These are phyloP conservation scores for Dryadomyces sulphureus DNA, from an alignment of 2,329 filamentous ascomycete genomes.

Conservation along the genomic window DNA sequence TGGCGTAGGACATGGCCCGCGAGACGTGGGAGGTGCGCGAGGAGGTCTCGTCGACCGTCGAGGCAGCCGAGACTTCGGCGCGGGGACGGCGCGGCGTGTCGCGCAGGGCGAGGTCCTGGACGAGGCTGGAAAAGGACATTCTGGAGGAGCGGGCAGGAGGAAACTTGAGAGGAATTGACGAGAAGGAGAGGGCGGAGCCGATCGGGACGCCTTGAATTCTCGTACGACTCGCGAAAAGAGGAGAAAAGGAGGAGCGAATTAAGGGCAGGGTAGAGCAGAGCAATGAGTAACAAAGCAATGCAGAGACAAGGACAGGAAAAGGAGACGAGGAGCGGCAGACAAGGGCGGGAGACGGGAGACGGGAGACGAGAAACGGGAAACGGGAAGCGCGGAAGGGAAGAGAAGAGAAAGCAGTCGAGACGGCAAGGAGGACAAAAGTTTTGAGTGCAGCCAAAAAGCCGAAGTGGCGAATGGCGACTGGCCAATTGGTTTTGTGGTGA, in stretches of 20 bases:
- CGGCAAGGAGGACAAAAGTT: not conserved
- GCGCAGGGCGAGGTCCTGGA: slow-evolving; percentile 48
- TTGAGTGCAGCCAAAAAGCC: not conserved
- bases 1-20: slow-evolving; percentile 49
- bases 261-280: not conserved
- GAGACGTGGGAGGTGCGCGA: slow-evolving; percentile 48
- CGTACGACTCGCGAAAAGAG: not conserved
- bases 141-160: slow-evolving; percentile 4
- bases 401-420: not conserved
- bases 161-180: not conserved
- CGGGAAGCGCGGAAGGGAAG: too few relatives aligned
- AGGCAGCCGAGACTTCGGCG: slow-evolving; percentile 28
- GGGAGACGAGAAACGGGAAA: not conserved
- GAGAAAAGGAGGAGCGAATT: not conserved
- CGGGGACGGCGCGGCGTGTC: slow-evolving; percentile 34
- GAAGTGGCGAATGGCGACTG: slow-evolving; percentile 1
- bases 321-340: not conserved
- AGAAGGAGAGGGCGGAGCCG: not conserved
- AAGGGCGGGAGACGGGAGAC: not conserved
- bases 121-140: slow-evolving; percentile 56
- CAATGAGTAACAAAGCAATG: not conserved
- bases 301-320: not conserved
- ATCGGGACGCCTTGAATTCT: not conserved
- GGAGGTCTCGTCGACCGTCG: slow-evolving; percentile 43
- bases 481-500: slow-evolving; percentile 4